These are phyloP conservation scores for Thalia dealbata DNA, from an alignment of 176 grass and related monocot species.

Conservation along the genomic window DNA sequence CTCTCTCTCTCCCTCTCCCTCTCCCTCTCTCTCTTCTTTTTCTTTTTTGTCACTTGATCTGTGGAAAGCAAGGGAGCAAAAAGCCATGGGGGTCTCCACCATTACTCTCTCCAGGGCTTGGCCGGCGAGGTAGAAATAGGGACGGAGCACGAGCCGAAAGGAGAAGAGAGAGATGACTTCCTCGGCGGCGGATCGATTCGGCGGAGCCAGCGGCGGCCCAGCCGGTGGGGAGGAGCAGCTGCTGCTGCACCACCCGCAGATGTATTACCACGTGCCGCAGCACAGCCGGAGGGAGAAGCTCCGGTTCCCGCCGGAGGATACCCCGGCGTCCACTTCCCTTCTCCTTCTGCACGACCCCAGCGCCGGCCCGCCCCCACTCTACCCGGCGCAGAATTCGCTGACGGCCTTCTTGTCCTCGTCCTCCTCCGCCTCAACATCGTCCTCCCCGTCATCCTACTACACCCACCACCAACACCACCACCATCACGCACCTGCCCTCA, in stretches of 20 bases:
- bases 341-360: constrained; percentile 12
- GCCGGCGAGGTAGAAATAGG: background rate
- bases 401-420: constrained; percentile 1
- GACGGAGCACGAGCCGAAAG: background rate
- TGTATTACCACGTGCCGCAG: constrained; percentile 70
- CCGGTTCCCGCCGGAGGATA: constrained; percentile 54
- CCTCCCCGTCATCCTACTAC: no score
- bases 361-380: background rate
- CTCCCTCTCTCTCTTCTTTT: constrained; percentile 26
- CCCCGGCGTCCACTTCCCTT: constrained; percentile 14
- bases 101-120: constrained; percentile 31
- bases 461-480: background rate
- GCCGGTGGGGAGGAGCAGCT: constrained; percentile 34
- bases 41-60: background rate
- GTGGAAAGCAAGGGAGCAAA: constrained; percentile 6
- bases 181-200: constrained; percentile 47
- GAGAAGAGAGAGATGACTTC: constrained; percentile 27
- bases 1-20: background rate
- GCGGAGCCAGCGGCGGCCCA: constrained; percentile 23
- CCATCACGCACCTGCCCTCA: background rate
- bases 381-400: background rate
- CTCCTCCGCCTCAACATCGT: background rate
- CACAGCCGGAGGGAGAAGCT: constrained; percentile 98
- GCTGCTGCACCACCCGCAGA: constrained; percentile 36
- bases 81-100: constrained; percentile 10